Conservation (phyloP, 2,329 filamentous ascomycete species). For the Scleromitrula shiraiana region DNA sequence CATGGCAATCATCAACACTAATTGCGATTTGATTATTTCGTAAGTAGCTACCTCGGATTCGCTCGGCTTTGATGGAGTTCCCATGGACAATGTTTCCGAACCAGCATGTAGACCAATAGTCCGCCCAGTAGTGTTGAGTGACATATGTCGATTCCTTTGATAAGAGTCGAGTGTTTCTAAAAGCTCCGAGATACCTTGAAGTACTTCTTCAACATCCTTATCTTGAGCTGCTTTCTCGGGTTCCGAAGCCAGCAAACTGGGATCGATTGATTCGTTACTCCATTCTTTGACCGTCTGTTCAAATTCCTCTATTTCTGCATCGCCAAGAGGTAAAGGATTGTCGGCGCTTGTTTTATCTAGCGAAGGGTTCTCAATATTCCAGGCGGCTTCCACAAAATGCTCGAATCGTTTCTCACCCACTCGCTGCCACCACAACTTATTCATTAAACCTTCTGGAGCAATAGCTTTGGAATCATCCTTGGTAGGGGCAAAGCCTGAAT, state of each 20-base stretch:
- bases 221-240: conserved; percentile 43
- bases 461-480: conserved; percentile 66
- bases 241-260: conserved; percentile 35
- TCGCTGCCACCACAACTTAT: conserved; percentile 69
- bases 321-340: conserved; percentile 8
- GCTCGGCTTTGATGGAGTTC: conserved; percentile 58
- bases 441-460: conserved; percentile 58
- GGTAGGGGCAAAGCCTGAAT: conserved; percentile 71
- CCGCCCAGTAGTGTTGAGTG: conserved; percentile 54
- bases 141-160: conserved; percentile 69
- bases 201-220: conserved; percentile 58
- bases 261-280: conserved; percentile 51
- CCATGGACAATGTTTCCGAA: conserved; percentile 43
- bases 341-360: conserved; percentile 1
- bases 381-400: conserved; percentile 43
- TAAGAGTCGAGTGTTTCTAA: conserved; percentile 71
- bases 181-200: conserved; percentile 66
- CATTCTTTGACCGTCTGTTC: conserved; percentile 49
- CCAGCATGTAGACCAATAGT: conserved; percentile 58
- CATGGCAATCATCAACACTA: conserved; percentile 42
- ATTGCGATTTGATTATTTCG: conserved; percentile 42
- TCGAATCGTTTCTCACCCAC: conserved; percentile 58
- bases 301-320: conserved; percentile 28
- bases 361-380: conserved; percentile 11
- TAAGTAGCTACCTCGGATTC: conserved; percentile 45